Evolutionary conservation across 2,329 filamentous ascomycete genomes (phyloP).

Genomic region (Fusarium papillatum): DNA sequence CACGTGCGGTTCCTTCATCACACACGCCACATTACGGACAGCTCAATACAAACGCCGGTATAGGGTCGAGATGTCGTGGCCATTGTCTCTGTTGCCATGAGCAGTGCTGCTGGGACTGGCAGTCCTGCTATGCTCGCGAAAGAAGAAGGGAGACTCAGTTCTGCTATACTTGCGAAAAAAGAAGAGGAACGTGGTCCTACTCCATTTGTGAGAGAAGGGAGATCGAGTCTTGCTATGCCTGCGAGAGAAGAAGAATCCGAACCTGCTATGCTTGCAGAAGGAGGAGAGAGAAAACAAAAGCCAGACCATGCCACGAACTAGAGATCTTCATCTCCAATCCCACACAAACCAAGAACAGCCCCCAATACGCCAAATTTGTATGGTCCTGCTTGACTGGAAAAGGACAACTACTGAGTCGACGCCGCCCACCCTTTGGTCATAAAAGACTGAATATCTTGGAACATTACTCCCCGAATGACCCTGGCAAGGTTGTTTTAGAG

Average conservation of each 20-base stretch:
- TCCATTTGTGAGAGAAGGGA: not conserved
- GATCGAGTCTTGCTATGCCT: not conserved
- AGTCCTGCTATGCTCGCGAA: not conserved
- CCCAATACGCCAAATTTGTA: not conserved
- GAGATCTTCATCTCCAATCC: not conserved
- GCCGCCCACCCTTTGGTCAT: not conserved
- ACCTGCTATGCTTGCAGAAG: not conserved
- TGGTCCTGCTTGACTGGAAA: not conserved
- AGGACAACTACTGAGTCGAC: not conserved
- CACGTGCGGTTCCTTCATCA: not conserved
- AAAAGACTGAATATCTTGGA: not conserved
- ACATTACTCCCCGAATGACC: not conserved
- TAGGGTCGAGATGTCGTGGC: not conserved
- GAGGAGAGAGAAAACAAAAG: not conserved
- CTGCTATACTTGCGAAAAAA: not conserved
- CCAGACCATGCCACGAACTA: not conserved
- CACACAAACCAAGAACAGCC: not conserved
- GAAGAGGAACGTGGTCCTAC: not conserved
- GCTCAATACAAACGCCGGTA: not conserved
- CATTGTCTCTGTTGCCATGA: not conserved
- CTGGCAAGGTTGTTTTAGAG: not conserved
- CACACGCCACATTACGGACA: not conserved
- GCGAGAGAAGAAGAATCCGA: not conserved
- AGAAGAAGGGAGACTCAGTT: not conserved
- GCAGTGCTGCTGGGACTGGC: not conserved